Evolutionary conservation across 306 rosid genomes (phyloP).

Genomic region (Ormosia emarginata): DNA sequence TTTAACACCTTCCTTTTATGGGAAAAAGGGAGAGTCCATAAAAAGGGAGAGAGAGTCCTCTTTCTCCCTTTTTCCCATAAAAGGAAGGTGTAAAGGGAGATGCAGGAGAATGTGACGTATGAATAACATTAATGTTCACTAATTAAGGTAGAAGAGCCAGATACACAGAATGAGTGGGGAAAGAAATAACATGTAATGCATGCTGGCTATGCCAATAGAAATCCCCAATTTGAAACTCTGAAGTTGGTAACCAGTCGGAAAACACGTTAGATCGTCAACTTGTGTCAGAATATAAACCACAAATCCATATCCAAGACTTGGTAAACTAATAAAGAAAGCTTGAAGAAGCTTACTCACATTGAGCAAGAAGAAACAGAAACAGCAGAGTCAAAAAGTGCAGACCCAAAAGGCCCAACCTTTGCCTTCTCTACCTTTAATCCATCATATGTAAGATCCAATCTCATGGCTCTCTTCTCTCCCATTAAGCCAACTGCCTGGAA

Average conservation of each 20-base stretch:
- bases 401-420: conserved; percentile 94
- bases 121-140: neutral
- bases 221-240: neutral
- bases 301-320: neutral
- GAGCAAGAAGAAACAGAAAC: conserved; percentile 71
- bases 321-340: conserved; percentile 12
- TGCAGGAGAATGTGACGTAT: neutral
- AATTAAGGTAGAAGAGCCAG: neutral
- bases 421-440: conserved; percentile 69
- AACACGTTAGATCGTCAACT: conserved; percentile 7
- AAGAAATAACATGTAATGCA: neutral
- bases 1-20: neutral
- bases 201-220: neutral
- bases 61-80: neutral
- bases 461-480: conserved; percentile 59
- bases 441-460: conserved; percentile 71
- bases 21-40: neutral
- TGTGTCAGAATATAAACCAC: conserved; percentile 1
- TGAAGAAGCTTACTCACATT: conserved; percentile 64
- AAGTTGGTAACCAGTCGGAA: neutral
- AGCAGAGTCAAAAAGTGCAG: conserved; percentile 89
- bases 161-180: neutral
- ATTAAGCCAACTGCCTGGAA: conserved; percentile 69
- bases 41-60: neutral
- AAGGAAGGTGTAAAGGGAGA: neutral